These are phyloP conservation scores for Osmanthus fragrans DNA, from an alignment of 257 asterid genomes.

Conservation along the genomic window DNA sequence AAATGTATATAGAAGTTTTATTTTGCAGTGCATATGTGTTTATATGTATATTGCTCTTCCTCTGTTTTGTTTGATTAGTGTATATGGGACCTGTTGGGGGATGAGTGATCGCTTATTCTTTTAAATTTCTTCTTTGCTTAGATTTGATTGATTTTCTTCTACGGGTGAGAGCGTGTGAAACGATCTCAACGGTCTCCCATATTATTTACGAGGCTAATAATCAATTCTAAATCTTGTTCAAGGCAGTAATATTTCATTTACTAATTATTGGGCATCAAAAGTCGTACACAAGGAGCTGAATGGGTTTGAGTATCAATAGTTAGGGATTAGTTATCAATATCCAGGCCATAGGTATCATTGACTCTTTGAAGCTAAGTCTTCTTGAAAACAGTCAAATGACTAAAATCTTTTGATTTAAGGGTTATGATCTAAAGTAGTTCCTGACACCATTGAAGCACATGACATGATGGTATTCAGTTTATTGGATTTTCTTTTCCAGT, in stretches of 20 bases:
- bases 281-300: background rate
- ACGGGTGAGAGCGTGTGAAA: background rate
- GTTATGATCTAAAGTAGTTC: background rate
- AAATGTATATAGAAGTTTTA: background rate
- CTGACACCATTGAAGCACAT: background rate
- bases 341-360: background rate
- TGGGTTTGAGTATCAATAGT: background rate
- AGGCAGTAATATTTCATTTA: background rate
- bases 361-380: background rate
- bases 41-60: background rate
- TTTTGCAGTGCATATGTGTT: background rate
- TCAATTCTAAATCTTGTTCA: background rate
- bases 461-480: constrained; percentile 2
- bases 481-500: background rate
- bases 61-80: background rate
- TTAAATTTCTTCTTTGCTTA: background rate
- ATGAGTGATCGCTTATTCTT: background rate
- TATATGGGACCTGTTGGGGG: background rate
- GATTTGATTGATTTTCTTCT: background rate
- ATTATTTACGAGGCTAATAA: background rate
- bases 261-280: background rate
- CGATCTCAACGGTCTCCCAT: background rate
- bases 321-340: background rate
- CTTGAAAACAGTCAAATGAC: background rate
- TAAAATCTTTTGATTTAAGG: background rate